A percentile compares a stretch with the other conserved stretches of the same genome.
These are phyloP conservation scores for Penicillium sp. DNA, from an alignment of 2,329 filamentous ascomycete species.

Conservation along the genomic window DNA sequence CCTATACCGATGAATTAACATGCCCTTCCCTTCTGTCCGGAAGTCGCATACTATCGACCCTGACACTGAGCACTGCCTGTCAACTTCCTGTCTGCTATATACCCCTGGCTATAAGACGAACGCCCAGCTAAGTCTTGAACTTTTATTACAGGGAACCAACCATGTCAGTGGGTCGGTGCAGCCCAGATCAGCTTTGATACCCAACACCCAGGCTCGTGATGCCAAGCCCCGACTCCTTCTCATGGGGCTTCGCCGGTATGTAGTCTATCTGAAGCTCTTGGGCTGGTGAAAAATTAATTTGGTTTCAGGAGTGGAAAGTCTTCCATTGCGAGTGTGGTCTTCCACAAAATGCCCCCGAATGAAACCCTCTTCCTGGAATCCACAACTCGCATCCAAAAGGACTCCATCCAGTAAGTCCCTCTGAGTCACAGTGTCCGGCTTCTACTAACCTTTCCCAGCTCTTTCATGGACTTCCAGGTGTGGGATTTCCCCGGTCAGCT, in stretches of 20 bases:
- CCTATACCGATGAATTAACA: conserved; percentile 1
- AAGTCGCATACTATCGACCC: conserved; percentile 12
- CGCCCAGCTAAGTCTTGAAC: conserved; percentile 39
- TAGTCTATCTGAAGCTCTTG: conserved; percentile 5
- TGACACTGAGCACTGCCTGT: not conserved
- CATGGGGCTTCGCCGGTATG: conserved; percentile 92
- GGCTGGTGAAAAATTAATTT: conserved; percentile 14
- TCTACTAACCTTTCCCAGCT: conserved; percentile 54
- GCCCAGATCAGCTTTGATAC: conserved; percentile 28
- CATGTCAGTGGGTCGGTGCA: conserved; percentile 26
- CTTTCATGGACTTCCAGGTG: conserved; percentile 98
- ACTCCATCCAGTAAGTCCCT: conserved; percentile 82
- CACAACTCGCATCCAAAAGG: conserved; percentile 90
- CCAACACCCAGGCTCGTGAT: conserved; percentile 52
- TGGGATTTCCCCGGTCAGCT: conserved; percentile 97
- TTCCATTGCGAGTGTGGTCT: conserved; percentile 98
- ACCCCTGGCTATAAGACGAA: conserved; percentile 20
- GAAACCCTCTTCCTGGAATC: conserved; percentile 96
- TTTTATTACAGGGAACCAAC: conserved; percentile 34
- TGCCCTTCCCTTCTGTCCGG: conserved; percentile 18
- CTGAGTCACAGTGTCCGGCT: not conserved
- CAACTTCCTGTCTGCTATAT: not conserved
- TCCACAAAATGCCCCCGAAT: conserved; percentile 93
- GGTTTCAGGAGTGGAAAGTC: conserved; percentile 85
- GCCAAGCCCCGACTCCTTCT: conserved; percentile 81